Evolutionary conservation across 2,329 filamentous ascomycete genomes (phyloP), one percentile per base, ranked within the genome.

Genomic region (Macrophomina tecta): DNA sequence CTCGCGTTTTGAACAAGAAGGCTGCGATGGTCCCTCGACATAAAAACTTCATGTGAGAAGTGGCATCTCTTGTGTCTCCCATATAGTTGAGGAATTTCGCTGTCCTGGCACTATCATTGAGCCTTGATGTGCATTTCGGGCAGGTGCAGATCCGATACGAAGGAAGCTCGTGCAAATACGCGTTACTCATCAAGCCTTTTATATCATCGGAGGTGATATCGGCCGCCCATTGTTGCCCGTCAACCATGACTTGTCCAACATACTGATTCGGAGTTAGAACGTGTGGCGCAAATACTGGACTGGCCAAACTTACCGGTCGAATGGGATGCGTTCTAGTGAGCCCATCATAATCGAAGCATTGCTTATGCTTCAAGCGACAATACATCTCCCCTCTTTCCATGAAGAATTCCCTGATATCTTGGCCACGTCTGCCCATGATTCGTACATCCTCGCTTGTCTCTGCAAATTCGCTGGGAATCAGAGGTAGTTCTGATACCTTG

Each of bases 201-300:
- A n/a, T n/a, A n/a, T n/a, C n/a, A n/a, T n/a, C n/a, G n/a, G n/a
- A n/a, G n/a, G n/a, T n/a, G n/a, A n/a, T n/a, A n/a, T 38, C 36
- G 36, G 36, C 36, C 1, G 36, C 38, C 28, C 52, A 69, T 9
- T 51, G 58, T 8, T 69, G 62, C 5, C 53, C 32, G 30, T 70
- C 69, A 14, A 69, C 68, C 68, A 69, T 69, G 5, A 69, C 68
- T 0, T 66, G 66, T 4, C 69, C 69, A 7, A 38, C 64, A 30
- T 65, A 69, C 67, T 7, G 36, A 8, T 2, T 38, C 4, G 65
- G n/a, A 14, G 6, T 28, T 18, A 4, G 11, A 23, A 23, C 23
- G 14, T 11, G 18, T 30, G 3, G 58, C 40, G 61, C 14, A 45
- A 1, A 48, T 18, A 0, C 16, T n/a, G 1, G 7, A 8, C 5